Base-by-base conservation (phyloP, 306 rosid genomes). In the Parietaria judaica region DNA sequence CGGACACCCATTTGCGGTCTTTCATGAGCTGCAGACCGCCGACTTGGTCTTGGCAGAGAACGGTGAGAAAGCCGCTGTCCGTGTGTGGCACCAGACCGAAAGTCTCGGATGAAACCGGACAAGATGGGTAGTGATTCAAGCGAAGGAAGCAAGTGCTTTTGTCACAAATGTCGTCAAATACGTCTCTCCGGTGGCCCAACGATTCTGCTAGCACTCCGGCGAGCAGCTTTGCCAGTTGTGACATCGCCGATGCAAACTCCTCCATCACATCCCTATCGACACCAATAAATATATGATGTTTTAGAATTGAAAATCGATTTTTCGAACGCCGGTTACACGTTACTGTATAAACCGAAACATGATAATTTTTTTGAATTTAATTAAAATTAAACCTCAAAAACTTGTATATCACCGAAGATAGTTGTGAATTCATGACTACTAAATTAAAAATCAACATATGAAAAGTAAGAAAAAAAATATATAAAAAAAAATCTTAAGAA, bases 1-100 rank as follows among this genome's bases (percentile, higher is more conserved):
- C 95, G 36, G 94, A 83, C 3, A 90, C 88, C 97, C 95, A 87
- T 72, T 83, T 80, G 78, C 84, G 79, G 68, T 83, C 94, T 78
- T 90, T 90, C 95, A 87, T 81, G 66, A 90, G 95, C 52, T 87
- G 90, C 60, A 90, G 95, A 34, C 97, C 97, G 23, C 97, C 95
- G 12, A 84, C 94, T 44, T 83, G 77, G 70, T 90, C 97, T 79
- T 90, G 97, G 70, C 69, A 58, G 12, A 90, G 94, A 65, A 90
- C 77, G 61, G 97, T 90, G 36, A 90, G 88, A 67, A 87, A 90
- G 74, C 88, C 97, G 54, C 95, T 90, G 70, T 90, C 97, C 41
- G 97, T 90, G 70, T 90, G 97, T 36, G 97, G 95, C 59, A 90
- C 94, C 65, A 87, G 65, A 23, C 97, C 97, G 44, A 71, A 74